Evolutionary conservation across 495 filamentous ascomycete species (phyloP).

Genomic region (Talaromyces ruber): DNA sequence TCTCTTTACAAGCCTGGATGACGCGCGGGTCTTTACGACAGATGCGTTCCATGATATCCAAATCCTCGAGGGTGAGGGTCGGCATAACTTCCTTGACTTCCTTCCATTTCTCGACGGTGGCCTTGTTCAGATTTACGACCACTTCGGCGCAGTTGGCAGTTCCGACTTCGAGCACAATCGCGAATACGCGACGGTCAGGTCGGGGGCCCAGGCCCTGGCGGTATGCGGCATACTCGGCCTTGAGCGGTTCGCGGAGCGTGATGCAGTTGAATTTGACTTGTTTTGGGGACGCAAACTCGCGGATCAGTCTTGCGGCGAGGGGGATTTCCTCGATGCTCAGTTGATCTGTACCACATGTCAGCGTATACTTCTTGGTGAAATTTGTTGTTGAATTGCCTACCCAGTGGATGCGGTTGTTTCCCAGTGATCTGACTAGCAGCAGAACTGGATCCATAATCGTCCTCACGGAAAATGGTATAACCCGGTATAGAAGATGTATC

Average conservation of each 20-base stretch:
- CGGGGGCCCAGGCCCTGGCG: slow-evolving; percentile 43
- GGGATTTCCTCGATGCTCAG: slow-evolving; percentile 26
- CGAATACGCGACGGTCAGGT: slow-evolving; percentile 22
- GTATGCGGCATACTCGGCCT: slow-evolving; percentile 71
- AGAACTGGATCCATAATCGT: slow-evolving; percentile 26
- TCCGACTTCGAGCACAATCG: slow-evolving; percentile 25
- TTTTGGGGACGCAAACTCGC: slow-evolving; percentile 22
- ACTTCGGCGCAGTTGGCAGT: slow-evolving; percentile 55
- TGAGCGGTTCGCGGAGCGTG: slow-evolving; percentile 69
- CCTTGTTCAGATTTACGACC: slow-evolving; percentile 62
- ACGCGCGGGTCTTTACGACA: slow-evolving; percentile 68
- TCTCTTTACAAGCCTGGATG: slow-evolving; percentile 75
- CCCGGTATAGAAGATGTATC: slow-evolving; percentile 28
- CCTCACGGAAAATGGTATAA: slow-evolving; percentile 28
- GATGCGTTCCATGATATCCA: slow-evolving; percentile 72
- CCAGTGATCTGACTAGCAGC: slow-evolving; percentile 22
- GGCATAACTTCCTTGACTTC: slow-evolving; percentile 67
- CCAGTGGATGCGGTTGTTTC: slow-evolving; percentile 21
- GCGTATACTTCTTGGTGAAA: background rate
- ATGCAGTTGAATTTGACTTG: slow-evolving; percentile 74
- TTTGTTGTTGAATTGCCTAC: slow-evolving; percentile 8
- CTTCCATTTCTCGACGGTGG: slow-evolving; percentile 64
- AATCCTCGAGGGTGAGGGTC: slow-evolving; percentile 81
- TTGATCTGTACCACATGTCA: slow-evolving; percentile 16
- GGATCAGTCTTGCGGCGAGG: slow-evolving; percentile 20